A percentile compares a stretch with the other conserved stretches of the same genome.
Conservation (phyloP, 768 basidiomycete species). For the Phallus indusiatus region DNA sequence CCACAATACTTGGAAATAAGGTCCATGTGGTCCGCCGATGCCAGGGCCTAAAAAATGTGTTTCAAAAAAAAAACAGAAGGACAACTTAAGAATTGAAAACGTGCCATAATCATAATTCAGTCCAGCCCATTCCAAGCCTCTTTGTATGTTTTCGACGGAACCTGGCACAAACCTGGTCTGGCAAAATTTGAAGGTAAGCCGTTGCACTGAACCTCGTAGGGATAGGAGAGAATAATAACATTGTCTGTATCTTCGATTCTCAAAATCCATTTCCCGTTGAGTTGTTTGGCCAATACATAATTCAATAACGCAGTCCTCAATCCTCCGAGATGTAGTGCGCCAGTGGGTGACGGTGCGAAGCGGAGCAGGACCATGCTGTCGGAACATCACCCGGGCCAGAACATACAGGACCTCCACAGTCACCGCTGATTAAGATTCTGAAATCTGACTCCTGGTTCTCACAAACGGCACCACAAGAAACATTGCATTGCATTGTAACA, state of each 20-base stretch:
- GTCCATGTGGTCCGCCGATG: conserved; percentile 60
- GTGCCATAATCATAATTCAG: conserved; percentile 85
- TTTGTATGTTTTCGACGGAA: conserved; percentile 71
- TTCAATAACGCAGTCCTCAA: conserved; percentile 93
- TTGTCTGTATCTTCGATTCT: conserved; percentile 94
- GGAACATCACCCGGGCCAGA: neutral
- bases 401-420: neutral
- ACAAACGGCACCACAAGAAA: neutral
- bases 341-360: conserved; percentile 97
- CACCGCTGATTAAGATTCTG: neutral
- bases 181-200: neutral
- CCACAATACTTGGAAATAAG: conserved; percentile 72
- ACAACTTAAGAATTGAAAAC: conserved; percentile 12
- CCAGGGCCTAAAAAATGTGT: conserved; percentile 53
- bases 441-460: neutral
- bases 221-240: conserved; percentile 33
- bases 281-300: conserved; percentile 71
- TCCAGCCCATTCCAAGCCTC: conserved; percentile 82
- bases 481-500: too few relatives aligned
- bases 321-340: conserved; percentile 88
- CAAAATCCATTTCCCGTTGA: conserved; percentile 82
- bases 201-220: neutral
- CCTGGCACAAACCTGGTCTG: conserved; percentile 78
- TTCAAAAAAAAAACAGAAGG: neutral
- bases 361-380: conserved; percentile 55